Conservation (phyloP, 306 rosid species). For the Prunus kanzakura region DNA sequence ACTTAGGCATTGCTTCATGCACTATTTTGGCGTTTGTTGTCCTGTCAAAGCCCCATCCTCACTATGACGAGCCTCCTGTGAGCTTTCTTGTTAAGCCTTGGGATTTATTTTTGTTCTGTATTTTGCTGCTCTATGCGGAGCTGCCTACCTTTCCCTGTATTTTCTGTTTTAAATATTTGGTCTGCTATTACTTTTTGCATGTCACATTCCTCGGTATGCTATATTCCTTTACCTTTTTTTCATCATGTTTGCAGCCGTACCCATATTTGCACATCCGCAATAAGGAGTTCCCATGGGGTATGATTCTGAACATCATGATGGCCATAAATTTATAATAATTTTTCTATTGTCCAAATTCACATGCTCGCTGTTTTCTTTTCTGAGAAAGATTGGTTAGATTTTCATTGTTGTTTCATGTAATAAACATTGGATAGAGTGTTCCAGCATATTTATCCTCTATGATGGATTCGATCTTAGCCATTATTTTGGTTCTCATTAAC, state of each 20-base stretch:
- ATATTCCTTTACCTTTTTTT: background rate
- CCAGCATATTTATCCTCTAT: background rate
- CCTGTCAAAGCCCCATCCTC: constrained; percentile 85
- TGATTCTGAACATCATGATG: constrained; percentile 8
- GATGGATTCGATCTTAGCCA: background rate
- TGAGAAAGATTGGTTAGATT: background rate
- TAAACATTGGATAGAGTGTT: background rate
- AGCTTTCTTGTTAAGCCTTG: constrained; percentile 35
- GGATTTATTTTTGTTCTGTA: background rate
- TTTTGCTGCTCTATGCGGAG: background rate
- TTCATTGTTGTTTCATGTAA: background rate
- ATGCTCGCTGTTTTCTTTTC: background rate
- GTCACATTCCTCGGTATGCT: background rate
- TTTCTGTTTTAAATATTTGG: background rate
- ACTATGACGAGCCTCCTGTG: constrained; percentile 73
- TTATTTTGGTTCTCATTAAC: background rate
- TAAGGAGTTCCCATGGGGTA: constrained; percentile 99
- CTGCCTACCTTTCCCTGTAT: background rate
- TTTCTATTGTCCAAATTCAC: background rate
- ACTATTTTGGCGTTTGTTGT: constrained; percentile 44
- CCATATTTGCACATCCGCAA: constrained; percentile 81
- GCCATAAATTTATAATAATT: background rate
- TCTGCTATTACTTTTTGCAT: background rate
- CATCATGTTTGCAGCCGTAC: constrained; percentile 41
- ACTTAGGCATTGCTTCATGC: constrained; percentile 72